Conservation (phyloP, 805 yeast species). For the Ogataea methanolica region DNA sequence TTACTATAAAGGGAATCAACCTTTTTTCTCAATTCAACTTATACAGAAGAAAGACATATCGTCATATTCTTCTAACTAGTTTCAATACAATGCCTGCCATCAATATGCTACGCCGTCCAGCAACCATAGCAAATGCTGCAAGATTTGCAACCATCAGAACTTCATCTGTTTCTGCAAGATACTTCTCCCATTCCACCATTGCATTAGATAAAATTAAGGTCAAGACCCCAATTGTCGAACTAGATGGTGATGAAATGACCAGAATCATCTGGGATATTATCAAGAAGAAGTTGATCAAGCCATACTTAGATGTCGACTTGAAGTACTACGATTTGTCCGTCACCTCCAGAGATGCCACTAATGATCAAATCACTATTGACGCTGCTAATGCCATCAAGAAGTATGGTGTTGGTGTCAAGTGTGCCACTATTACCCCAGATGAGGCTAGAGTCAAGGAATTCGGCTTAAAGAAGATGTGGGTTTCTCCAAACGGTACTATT, state of each 20-base stretch:
- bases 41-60: too few species aligned
- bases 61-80: too few species aligned
- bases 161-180: slow-evolving; percentile 10
- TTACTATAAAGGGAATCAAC: too few species aligned
- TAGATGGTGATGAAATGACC: slow-evolving; percentile 87
- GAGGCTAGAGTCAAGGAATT: slow-evolving; percentile 77
- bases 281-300: slow-evolving; percentile 61
- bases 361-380: slow-evolving; percentile 71
- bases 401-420: slow-evolving; percentile 77
- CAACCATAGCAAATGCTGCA: too few species aligned
- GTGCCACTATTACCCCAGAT: slow-evolving; percentile 85
- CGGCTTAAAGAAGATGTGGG: slow-evolving; percentile 74
- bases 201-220: slow-evolving; percentile 57
- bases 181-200: slow-evolving; percentile 23
- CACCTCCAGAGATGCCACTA: slow-evolving; percentile 61
- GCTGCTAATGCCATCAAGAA: slow-evolving; percentile 72
- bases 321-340: slow-evolving; percentile 74
- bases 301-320: slow-evolving; percentile 68
- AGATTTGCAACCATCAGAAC: too few species aligned
- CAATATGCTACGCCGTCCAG: too few species aligned
- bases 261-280: slow-evolving; percentile 77
- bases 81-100: too few species aligned
- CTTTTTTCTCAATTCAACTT: too few species aligned
- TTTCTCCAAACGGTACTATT: slow-evolving; percentile 81
- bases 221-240: slow-evolving; percentile 67